A percentile compares a stretch with the other conserved stretches of the same genome.
phyloP scores from a whole-genome alignment of 257 asterid genomes.

The Hygrophila difformis region DNA sequence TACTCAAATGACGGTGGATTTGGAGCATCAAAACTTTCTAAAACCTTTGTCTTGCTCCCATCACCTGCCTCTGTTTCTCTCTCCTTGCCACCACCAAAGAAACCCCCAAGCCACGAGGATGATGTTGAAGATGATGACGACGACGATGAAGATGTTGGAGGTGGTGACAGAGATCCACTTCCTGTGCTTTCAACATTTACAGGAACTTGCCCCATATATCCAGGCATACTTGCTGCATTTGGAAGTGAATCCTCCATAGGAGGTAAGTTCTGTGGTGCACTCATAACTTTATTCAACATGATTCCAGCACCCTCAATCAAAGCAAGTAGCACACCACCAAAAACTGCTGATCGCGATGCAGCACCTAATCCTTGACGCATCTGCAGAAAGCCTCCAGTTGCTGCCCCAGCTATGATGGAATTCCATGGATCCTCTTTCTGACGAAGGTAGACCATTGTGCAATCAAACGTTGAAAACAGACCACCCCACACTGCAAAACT shows the following conservation, averaged over 20 bases:
- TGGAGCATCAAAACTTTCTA: conserved; percentile 94
- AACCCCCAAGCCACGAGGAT: conserved; percentile 73
- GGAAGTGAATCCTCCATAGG: not conserved
- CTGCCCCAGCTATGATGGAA: not conserved
- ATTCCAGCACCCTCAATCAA: conserved; percentile 1
- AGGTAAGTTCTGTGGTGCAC: not conserved
- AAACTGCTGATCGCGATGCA: conserved; percentile 8
- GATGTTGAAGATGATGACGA: conserved; percentile 32
- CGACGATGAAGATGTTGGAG: conserved; percentile 52
- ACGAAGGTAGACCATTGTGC: conserved; percentile 3
- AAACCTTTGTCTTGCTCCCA: conserved; percentile 71
- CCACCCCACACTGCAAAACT: too few species aligned
- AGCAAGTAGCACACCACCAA: not conserved
- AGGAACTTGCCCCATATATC: conserved; percentile 54
- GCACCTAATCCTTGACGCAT: conserved; percentile 14
- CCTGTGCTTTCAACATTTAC: conserved; percentile 36
- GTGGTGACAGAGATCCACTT: conserved; percentile 22
- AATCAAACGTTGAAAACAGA: not conserved
- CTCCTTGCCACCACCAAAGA: conserved; percentile 53
- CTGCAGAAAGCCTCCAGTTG: conserved; percentile 14
- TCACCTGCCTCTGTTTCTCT: conserved; percentile 42
- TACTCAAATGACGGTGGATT: conserved; percentile 84
- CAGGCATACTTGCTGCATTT: conserved; percentile 33
- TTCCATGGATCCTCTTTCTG: conserved; percentile 3
- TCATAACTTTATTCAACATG: conserved; percentile 1